Conservation (phyloP, 2,329 filamentous ascomycete genomes). For the Phaeophleospora eucalypticola region DNA sequence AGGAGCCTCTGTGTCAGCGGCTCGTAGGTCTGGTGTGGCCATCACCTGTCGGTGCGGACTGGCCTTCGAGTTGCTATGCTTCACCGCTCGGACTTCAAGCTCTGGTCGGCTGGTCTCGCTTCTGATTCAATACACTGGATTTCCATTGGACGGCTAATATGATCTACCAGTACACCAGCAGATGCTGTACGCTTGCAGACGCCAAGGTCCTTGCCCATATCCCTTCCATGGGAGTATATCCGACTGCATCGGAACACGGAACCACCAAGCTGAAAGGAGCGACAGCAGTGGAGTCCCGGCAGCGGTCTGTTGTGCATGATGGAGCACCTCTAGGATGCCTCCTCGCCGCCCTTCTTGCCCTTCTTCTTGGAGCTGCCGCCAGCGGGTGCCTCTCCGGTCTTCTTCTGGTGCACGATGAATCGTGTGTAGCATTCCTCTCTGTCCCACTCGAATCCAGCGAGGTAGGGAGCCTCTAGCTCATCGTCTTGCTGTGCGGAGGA, state of each 20-base stretch:
- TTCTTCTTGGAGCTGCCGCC: conserved; percentile 61
- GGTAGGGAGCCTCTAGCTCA: conserved; percentile 80
- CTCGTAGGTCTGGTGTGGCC: too few species aligned
- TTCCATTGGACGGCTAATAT: neutral
- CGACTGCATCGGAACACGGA: neutral
- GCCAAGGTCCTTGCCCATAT: neutral
- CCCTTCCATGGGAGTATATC: neutral
- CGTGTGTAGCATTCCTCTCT: conserved; percentile 86
- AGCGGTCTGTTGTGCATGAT: neutral
- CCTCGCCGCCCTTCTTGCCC: conserved; percentile 32
- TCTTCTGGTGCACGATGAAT: conserved; percentile 80
- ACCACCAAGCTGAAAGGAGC: conserved; percentile 13
- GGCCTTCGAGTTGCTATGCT: too few species aligned
- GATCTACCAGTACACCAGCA: conserved; percentile 9
- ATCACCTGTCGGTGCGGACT: too few species aligned
- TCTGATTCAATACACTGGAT: neutral
- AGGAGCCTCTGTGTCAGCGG: neutral
- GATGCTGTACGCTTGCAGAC: conserved; percentile 4
- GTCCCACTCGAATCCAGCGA: conserved; percentile 95
- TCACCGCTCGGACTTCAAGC: too few species aligned
- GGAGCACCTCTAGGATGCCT: conserved; percentile 15
- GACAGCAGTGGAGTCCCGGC: conserved; percentile 8
- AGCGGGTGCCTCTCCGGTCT: conserved; percentile 55
- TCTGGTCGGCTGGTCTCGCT: too few species aligned
- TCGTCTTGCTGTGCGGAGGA: conserved; percentile 67